phyloP scores from a whole-genome alignment of 257 asterid species.

The Mitragyna speciosa region DNA sequence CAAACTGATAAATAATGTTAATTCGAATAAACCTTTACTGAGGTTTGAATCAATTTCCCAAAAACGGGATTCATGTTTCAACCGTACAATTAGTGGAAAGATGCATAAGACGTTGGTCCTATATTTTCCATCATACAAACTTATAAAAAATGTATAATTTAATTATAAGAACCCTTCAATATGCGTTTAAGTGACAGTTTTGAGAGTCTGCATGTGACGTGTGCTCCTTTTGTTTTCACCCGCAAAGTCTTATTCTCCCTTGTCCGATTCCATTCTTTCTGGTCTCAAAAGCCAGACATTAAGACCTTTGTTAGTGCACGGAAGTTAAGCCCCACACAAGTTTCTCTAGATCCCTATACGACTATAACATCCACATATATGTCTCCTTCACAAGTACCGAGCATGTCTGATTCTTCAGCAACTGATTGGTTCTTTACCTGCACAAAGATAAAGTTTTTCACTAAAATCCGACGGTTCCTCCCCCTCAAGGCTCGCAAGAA shows the following conservation, averaged over 20 bases:
- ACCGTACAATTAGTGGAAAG: too few species aligned
- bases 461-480: conserved; percentile 42
- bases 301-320: conserved; percentile 20
- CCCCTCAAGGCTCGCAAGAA: conserved; percentile 29
- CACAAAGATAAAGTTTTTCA: conserved; percentile 37
- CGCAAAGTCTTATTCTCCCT: conserved; percentile 48
- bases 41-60: too few species aligned
- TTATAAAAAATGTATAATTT: not conserved
- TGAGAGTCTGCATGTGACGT: conserved; percentile 53
- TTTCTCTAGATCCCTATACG: conserved; percentile 15
- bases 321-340: conserved; percentile 21
- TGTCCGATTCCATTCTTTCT: conserved; percentile 38
- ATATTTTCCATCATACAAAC: not conserved
- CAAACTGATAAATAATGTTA: too few species aligned
- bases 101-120: not conserved
- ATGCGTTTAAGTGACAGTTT: conserved; percentile 29
- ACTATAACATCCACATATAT: conserved; percentile 23
- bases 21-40: too few species aligned
- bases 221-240: conserved; percentile 48
- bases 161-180: not conserved
- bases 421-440: conserved; percentile 31
- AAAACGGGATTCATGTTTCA: too few species aligned
- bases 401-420: conserved; percentile 34
- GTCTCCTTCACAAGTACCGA: conserved; percentile 42
- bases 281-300: conserved; percentile 42